Percentiles rank a stretch among this genome's conserved stretches.
phyloP scores from a whole-genome alignment of 768 basidiomycete species.

The Solioccasus polychromus region DNA sequence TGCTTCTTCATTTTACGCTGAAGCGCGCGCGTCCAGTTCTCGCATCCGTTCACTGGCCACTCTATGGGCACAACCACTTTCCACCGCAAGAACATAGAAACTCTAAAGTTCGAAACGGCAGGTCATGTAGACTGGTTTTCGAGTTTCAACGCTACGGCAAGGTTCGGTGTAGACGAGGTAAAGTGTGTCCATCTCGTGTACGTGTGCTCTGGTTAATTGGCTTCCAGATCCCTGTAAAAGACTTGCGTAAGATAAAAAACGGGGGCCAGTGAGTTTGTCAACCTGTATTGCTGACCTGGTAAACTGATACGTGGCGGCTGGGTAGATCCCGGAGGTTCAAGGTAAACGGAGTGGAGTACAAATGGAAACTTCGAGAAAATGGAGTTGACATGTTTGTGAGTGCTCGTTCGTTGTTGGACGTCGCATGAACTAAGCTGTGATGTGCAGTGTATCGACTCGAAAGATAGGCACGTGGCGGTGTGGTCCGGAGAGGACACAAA shows the following conservation, averaged over 20 bases:
- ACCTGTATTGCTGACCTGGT: neutral
- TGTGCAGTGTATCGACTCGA: conserved; percentile 48
- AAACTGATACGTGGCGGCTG: conserved; percentile 5
- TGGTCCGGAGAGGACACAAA: conserved; percentile 41
- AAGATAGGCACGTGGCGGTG: conserved; percentile 43
- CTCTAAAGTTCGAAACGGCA: conserved; percentile 46
- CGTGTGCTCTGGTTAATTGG: neutral
- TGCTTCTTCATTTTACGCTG: neutral
- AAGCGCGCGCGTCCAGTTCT: conserved; percentile 31
- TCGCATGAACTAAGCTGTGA: neutral
- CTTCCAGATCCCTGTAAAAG: conserved; percentile 39
- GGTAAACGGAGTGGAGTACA: conserved; percentile 47
- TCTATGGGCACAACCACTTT: conserved; percentile 44
- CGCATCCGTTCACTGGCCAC: conserved; percentile 44
- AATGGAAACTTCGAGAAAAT: conserved; percentile 51
- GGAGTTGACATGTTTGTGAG: conserved; percentile 46
- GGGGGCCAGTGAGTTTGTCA: conserved; percentile 43
- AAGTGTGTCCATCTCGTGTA: neutral
- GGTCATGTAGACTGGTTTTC: conserved; percentile 55
- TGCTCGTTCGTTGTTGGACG: neutral
- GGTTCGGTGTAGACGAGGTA: conserved; percentile 51
- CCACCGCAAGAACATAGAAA: conserved; percentile 45
- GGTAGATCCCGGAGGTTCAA: conserved; percentile 55
- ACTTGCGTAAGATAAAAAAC: conserved; percentile 50
- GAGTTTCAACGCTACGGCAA: conserved; percentile 40